A percentile compares a stretch with the other conserved stretches of the same genome.
phyloP scores from a whole-genome alignment of 1,284 basidiomycete genomes.

The Rhodotorula sp. region DNA sequence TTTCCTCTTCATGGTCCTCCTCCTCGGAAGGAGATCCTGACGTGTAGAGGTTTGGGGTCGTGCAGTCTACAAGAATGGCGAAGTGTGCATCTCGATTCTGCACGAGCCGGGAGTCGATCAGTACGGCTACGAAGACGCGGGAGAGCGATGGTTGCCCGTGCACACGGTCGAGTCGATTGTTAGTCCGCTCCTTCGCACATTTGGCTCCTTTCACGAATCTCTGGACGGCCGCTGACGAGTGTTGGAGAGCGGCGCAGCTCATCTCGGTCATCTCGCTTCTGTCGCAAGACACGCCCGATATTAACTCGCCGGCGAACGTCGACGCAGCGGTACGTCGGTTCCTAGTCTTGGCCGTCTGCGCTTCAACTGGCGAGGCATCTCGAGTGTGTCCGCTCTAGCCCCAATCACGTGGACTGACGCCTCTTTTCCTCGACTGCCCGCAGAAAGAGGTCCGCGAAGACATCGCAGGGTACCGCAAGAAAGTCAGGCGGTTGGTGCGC shows the following conservation, averaged over 20 bases:
- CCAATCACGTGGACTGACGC: too few relatives aligned
- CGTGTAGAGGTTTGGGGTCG: not conserved
- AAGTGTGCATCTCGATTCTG: constrained; percentile 93
- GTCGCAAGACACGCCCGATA: constrained; percentile 86
- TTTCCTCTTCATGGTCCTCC: not conserved
- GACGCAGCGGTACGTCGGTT: constrained; percentile 66
- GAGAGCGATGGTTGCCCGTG: constrained; percentile 96
- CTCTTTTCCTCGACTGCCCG: too few relatives aligned
- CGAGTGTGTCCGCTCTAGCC: too few relatives aligned
- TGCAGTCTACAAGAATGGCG: constrained; percentile 82
- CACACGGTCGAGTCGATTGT: constrained; percentile 97
- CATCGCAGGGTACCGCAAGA: constrained; percentile 83
- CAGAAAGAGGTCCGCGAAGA: constrained; percentile 76
- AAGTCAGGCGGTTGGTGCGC: constrained; percentile 80
- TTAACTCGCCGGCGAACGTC: constrained; percentile 94
- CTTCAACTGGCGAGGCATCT: too few relatives aligned
- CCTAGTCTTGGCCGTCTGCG: too few relatives aligned
- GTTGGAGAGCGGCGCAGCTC: constrained; percentile 61
- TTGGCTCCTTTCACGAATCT: not conserved
- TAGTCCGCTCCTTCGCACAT: constrained; percentile 49
- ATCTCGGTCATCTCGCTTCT: constrained; percentile 94
- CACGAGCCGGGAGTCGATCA: constrained; percentile 96
- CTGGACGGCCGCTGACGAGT: not conserved
- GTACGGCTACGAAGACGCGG: constrained; percentile 96
- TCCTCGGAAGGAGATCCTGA: not conserved